Evolutionary conservation across 768 basidiomycete genomes (phyloP), one percentile per base, ranked within the genome.

Genomic region (Cyclocybe aegerita): DNA sequence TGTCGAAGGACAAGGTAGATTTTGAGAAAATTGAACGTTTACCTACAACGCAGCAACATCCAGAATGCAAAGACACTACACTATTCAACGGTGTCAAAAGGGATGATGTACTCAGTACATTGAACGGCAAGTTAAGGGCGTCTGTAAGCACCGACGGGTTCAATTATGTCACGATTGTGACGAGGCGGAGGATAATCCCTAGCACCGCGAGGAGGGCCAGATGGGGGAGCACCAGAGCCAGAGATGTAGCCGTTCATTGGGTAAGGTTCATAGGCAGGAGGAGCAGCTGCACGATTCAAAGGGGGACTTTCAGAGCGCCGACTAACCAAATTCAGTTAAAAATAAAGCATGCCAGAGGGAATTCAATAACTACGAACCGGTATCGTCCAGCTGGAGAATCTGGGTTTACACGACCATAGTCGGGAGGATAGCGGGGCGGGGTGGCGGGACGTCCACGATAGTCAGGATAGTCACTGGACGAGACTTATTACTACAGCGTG

Each of bases 261-360:
- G 46, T 75, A 62, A 59, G 83, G 83, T 36, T 70, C 65, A 43
- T 86, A 83, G 66, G 85, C 86, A 7, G 65, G 44, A 44, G 71
- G 66, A 60, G 69, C 65, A 52, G 80, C 70, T 38, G 81, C 74
- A 49, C 78, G 69, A 53, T 23, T 23, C 23, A 23, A 23, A 5
- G 79, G 77, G 49, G 85, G 86, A 59, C 88, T 90, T 59, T 82
- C 77, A 32, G 89, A 91, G 46, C 88, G 85, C 58, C 88, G 85
- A 50, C 86, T 87, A 52, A 31, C 23, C 23, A 23, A 46, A 15
- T 52, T 46, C 4, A 23, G 12, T 43, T 38, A 39, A 43, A 39
- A 23, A 39, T 16, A 35, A 38, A 44, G 15, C 11, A 40, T 36
- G 7, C 17, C 17, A 36, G 36, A 12, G 46, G 46, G 51, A 43